Percentiles rank a stretch among this genome's conserved stretches.
Conservation (phyloP, 179 eudicot species). For the Monotropa hypopitys region DNA sequence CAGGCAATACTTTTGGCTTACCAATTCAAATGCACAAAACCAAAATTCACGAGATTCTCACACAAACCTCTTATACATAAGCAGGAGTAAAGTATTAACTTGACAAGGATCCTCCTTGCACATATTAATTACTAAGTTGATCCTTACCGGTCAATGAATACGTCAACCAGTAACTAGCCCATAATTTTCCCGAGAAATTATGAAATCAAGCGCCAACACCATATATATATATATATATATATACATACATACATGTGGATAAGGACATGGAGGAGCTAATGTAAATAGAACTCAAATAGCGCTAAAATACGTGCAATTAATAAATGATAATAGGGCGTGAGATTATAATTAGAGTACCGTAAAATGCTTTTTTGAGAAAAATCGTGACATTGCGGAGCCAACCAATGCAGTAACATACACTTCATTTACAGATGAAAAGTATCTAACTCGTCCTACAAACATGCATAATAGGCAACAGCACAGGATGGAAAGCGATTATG, state of each 20-base stretch:
- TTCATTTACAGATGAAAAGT: slow-evolving; percentile 9
- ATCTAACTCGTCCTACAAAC: background rate
- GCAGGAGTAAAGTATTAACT: no score
- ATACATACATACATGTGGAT: background rate
- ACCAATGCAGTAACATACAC: background rate
- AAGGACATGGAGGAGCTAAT: background rate
- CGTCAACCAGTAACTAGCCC: no score
- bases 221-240: background rate
- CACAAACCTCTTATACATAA: no score
- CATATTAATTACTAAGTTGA: no score
- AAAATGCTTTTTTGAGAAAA: background rate
- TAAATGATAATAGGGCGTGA: background rate
- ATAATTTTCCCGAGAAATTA: background rate
- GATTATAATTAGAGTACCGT: background rate
- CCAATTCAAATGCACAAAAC: no score
- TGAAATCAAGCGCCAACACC: background rate
- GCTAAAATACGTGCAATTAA: background rate
- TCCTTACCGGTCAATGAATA: no score
- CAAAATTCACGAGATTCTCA: no score
- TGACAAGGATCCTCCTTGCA: no score
- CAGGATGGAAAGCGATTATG: background rate
- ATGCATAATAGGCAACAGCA: background rate
- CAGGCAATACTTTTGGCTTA: no score
- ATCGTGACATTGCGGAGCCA: background rate
- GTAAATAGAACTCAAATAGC: background rate